Percentiles rank a stretch among this genome's conserved stretches.
Evolutionary conservation across 176 grass and related monocot species (phyloP).

Genomic region (Alopecurus myosuroides): DNA sequence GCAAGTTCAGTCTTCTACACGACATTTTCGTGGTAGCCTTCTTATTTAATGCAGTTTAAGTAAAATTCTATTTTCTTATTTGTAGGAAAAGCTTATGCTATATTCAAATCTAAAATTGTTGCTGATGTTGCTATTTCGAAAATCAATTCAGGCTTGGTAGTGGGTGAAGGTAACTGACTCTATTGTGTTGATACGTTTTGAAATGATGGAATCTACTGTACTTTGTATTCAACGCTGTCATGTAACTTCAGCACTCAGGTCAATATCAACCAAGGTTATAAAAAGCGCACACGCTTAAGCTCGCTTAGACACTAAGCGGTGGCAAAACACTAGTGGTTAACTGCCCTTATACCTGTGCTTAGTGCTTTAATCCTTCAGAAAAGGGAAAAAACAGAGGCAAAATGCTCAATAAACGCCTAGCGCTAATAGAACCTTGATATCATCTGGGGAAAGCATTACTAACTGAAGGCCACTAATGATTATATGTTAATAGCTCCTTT

Average conservation of each 20-base stretch:
- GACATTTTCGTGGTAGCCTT: constrained; percentile 10
- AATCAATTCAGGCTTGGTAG: constrained; percentile 68
- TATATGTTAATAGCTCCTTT: neutral
- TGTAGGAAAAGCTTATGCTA: constrained; percentile 87
- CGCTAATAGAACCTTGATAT: too few relatives aligned
- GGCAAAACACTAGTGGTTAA: too few relatives aligned
- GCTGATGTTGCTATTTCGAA: constrained; percentile 57
- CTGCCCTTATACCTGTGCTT: too few relatives aligned
- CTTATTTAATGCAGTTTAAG: neutral
- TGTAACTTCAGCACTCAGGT: neutral
- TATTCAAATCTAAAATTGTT: constrained; percentile 54
- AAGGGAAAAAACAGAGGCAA: too few relatives aligned
- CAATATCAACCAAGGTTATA: constrained; percentile 9
- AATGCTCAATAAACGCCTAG: too few relatives aligned
- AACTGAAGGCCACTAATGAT: neutral
- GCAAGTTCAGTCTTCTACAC: neutral
- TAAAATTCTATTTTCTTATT: constrained; percentile 17
- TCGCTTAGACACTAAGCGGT: too few relatives aligned
- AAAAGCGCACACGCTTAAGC: too few relatives aligned
- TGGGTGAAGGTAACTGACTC: constrained; percentile 70
- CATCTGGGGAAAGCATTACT: neutral
- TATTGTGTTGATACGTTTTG: neutral
- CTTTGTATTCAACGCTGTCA: neutral
- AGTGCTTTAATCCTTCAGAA: too few relatives aligned
- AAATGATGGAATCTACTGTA: neutral